Base-by-base conservation (phyloP, 169 alveolate species). In the Plasmodium gaboni region DNA sequence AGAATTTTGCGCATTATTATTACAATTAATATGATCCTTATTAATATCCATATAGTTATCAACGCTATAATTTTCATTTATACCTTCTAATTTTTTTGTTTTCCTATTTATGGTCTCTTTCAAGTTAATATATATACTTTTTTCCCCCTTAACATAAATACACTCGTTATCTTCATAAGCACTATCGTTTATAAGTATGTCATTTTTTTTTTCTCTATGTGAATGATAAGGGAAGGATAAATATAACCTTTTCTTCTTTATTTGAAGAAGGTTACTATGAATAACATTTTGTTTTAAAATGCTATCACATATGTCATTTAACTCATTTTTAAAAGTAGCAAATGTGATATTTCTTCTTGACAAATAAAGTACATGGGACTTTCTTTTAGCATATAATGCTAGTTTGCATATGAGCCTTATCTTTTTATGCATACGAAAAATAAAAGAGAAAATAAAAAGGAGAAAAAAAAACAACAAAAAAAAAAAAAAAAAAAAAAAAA, bases 141-240 rank as follows among this genome's bases (percentile, higher is more conserved):
- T 76, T 15, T 55, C 83, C 7, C 64, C 50, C 19, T 83, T 46
- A 24, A 83, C 24, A 53, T 83, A 83, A 55, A 68, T 59, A 68
- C 91, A 83, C 65, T 83, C 91, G 15, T 32, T 83, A 83, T 68
- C 69, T 28, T 68, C 83, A 50, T 83, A 83, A 12, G 70, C 85
- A 60, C 69, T 78, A 57, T 74, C 88, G 0, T 60, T 51, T 7
- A 38, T 12, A 12, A 55, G 17, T 55, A 55, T 55, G 10, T 55
- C 10, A 17, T 55, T 55, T 8, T 13, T 8, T 55, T 55, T 55
- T 55, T 55, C 64, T 15, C 24, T 22, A 55, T 17, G 24, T 38
- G 46, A 5, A 38, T 38, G 46, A 5, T 38, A 38, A 38, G 46
- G 9, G 7, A 38, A 5, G 10, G 46, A 38, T 38, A 38, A 38